Evolutionary conservation across 495 filamentous ascomycete genomes (phyloP).

Genomic region (Penicillium maclennaniae): DNA sequence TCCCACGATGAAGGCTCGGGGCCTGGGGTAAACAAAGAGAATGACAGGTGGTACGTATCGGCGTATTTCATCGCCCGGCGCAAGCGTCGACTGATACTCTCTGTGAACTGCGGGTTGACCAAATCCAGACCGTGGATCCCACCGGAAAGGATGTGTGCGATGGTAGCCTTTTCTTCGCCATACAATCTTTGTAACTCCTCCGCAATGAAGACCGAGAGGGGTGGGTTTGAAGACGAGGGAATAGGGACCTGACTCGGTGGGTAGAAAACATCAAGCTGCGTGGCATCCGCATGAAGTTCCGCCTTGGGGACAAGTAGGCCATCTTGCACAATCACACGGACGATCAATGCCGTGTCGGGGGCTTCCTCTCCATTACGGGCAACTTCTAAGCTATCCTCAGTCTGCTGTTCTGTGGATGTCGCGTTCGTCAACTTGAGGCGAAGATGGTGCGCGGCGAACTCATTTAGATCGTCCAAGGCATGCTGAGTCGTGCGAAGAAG

Average conservation of each 20-base stretch:
- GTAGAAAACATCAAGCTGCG: constrained; percentile 76
- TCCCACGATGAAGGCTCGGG: constrained; percentile 83
- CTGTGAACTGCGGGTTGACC: constrained; percentile 41
- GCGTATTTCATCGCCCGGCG: constrained; percentile 87
- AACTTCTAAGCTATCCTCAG: background rate
- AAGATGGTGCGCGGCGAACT: constrained; percentile 87
- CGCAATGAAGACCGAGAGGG: constrained; percentile 77
- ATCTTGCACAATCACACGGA: constrained; percentile 65
- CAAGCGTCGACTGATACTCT: constrained; percentile 56
- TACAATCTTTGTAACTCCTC: constrained; percentile 74
- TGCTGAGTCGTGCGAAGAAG: constrained; percentile 83
- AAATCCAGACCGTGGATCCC: constrained; percentile 27
- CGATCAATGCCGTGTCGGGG: constrained; percentile 59
- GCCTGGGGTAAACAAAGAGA: constrained; percentile 85
- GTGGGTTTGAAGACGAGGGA: constrained; percentile 63
- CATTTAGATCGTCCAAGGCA: constrained; percentile 83
- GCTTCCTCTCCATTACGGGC: constrained; percentile 10
- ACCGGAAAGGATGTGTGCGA: constrained; percentile 72
- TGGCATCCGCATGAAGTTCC: constrained; percentile 61
- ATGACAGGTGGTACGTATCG: constrained; percentile 91
- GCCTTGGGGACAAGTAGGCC: constrained; percentile 49
- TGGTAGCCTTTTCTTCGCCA: constrained; percentile 83
- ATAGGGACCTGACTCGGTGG: constrained; percentile 69
- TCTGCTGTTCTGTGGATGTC: constrained; percentile 7
- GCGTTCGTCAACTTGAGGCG: constrained; percentile 65